Base-by-base conservation (phyloP, 2,329 filamentous ascomycete species). In the Penicillium sp. region DNA sequence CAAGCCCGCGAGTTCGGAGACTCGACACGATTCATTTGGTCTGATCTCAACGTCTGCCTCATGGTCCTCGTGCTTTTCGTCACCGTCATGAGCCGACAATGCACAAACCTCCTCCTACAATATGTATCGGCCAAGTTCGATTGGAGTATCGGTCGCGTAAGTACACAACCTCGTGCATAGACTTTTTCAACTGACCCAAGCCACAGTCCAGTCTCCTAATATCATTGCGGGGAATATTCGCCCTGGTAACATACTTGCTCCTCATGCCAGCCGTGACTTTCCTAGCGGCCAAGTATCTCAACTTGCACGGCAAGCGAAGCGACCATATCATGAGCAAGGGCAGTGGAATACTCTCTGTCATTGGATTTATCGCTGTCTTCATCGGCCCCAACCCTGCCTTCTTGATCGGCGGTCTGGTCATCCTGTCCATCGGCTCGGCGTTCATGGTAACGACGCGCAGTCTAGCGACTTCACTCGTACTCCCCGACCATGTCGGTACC, bases 91-190 rank as follows among this genome's bases (percentile, higher is more conserved):
- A 64, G 58, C 40, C 57, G 56, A 16, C 58, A 64, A 42, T 63
- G 61, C 3, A 61, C 57, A 2, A 58, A 45, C 24, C 45, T 71
- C 13, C 53, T 71, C 18, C 38, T 71, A 11, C 69, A 70, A 54
- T 70, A 67, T 48, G 61, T 60, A 1, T 69, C 67, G 11, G 65
- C 65, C 45, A 65, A 63, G 18, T 70, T 68, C 40, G 22, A 63
- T 18, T 71, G 68, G 68, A 67, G 56, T 36, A 61, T 70, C 42
- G 55, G 60, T 32, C 48, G 59, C 38, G 67, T 69, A 63, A 38
- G 63, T 50, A 18, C 4, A 38, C 22, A 13, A 1, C n/a, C n/a
- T 14, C 21, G 14, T 14, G 29, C 5, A 5, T 14, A 22, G 24
- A n/a, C 9, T 13, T 5, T 27, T 1, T 13, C n/a, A n/a, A 24